phyloP scores from a whole-genome alignment of 495 filamentous ascomycete species.

The Penicillium cinerascens region DNA sequence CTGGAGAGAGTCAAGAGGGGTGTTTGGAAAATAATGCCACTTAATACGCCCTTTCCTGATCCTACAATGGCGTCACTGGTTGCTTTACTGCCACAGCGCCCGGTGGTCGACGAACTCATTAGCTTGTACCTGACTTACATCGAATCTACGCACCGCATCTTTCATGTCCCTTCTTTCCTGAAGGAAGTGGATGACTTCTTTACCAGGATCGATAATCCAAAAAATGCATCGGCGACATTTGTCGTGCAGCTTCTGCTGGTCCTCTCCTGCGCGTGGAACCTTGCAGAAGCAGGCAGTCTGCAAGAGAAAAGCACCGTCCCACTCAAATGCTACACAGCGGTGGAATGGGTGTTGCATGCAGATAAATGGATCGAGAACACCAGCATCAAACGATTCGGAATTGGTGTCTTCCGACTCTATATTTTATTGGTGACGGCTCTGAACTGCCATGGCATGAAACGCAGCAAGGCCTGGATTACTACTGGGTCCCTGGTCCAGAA shows the following conservation, averaged over 20 bases:
- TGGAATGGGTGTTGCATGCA: conserved; percentile 61
- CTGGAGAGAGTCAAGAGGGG: conserved; percentile 33
- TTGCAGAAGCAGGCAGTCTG: conserved; percentile 30
- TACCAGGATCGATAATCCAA: conserved; percentile 28
- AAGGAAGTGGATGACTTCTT: conserved; percentile 52
- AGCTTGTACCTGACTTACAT: conserved; percentile 51
- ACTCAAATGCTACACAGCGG: conserved; percentile 47
- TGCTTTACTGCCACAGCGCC: conserved; percentile 36
- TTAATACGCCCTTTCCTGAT: conserved; percentile 32
- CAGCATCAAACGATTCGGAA: conserved; percentile 51
- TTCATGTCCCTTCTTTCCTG: conserved; percentile 57
- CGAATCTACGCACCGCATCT: conserved; percentile 54
- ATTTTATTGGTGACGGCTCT: conserved; percentile 59
- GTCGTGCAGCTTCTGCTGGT: conserved; percentile 59
- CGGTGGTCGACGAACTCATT: conserved; percentile 49
- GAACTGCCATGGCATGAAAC: conserved; percentile 51
- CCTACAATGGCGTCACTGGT: conserved; percentile 31
- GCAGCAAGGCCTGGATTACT: conserved; percentile 57
- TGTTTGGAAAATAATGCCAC: conserved; percentile 33
- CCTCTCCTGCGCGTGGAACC: conserved; percentile 57
- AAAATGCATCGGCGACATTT: conserved; percentile 40
- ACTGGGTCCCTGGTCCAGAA: conserved; percentile 55
- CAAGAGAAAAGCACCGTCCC: conserved; percentile 49
- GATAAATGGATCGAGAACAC: conserved; percentile 59
- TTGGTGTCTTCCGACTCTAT: conserved; percentile 54